Conservation (phyloP, 306 rosid genomes). For the Argentina anserina region DNA sequence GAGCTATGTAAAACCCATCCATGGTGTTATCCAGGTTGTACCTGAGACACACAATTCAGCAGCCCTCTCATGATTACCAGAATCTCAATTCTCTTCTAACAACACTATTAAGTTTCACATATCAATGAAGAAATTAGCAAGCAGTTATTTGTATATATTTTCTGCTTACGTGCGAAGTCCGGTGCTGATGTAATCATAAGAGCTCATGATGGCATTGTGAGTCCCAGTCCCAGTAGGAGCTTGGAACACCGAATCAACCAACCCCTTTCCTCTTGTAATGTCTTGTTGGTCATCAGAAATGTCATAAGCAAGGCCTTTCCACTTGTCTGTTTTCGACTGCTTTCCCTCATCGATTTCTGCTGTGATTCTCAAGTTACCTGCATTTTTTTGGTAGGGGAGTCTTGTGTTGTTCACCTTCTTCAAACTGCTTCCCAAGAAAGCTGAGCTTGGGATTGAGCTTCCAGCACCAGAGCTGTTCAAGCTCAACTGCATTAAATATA, state of each 20-base stretch:
- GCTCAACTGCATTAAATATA: constrained; percentile 25
- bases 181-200: constrained; percentile 36
- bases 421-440: constrained; percentile 35
- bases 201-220: constrained; percentile 40
- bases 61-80: neutral
- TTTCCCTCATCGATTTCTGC: constrained; percentile 25
- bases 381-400: constrained; percentile 7
- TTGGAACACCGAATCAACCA: constrained; percentile 40
- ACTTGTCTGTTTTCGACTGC: constrained; percentile 29
- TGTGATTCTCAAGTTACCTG: constrained; percentile 16
- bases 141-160: neutral
- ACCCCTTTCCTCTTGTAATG: constrained; percentile 45
- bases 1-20: constrained; percentile 47
- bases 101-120: neutral
- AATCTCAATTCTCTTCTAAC: neutral
- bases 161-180: constrained; percentile 34
- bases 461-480: constrained; percentile 25
- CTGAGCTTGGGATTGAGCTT: constrained; percentile 25
- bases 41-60: constrained; percentile 21
- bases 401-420: constrained; percentile 22
- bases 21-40: constrained; percentile 40
- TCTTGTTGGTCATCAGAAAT: constrained; percentile 40
- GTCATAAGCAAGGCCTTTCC: constrained; percentile 38
- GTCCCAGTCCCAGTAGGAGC: constrained; percentile 36
- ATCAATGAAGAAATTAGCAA: neutral